A percentile compares a stretch with the other conserved stretches of the same genome.
Conservation (phyloP, 2,329 filamentous ascomycete genomes). For the Pezicula radicicola region DNA sequence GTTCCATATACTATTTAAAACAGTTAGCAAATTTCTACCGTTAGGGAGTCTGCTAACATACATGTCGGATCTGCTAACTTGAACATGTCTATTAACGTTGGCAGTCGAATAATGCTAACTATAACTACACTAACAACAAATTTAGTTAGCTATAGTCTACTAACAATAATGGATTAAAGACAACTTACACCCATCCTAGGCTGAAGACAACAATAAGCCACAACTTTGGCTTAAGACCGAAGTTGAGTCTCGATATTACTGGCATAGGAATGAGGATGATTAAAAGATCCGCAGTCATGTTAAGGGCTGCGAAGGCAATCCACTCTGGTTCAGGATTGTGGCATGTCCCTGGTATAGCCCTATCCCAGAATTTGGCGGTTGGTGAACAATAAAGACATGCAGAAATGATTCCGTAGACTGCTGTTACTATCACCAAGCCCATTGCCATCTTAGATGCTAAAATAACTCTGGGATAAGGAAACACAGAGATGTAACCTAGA, state of each 20-base stretch:
- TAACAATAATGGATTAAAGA: not conserved
- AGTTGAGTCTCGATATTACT: not conserved
- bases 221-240: not conserved
- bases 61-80: not conserved
- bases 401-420: not conserved
- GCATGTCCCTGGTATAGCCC: not conserved
- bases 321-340: not conserved
- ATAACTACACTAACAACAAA: not conserved
- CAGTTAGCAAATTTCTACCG: too few species aligned
- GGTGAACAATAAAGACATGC: not conserved
- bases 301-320: not conserved
- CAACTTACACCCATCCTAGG: not conserved
- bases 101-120: not conserved
- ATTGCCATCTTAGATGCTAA: not conserved
- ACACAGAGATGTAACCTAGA: not conserved
- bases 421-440: not conserved
- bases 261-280: slow-evolving; percentile 1
- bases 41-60: not conserved
- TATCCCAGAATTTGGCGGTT: not conserved
- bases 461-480: not conserved
- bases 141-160: not conserved
- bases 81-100: not conserved
- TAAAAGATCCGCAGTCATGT: not conserved
- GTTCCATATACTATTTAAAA: too few species aligned
- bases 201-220: not conserved